Percentiles rank a stretch among this genome's conserved stretches.
Evolutionary conservation across 192 early-diverging fungal species (phyloP).

Genomic region (Linnemannia elongata): DNA sequence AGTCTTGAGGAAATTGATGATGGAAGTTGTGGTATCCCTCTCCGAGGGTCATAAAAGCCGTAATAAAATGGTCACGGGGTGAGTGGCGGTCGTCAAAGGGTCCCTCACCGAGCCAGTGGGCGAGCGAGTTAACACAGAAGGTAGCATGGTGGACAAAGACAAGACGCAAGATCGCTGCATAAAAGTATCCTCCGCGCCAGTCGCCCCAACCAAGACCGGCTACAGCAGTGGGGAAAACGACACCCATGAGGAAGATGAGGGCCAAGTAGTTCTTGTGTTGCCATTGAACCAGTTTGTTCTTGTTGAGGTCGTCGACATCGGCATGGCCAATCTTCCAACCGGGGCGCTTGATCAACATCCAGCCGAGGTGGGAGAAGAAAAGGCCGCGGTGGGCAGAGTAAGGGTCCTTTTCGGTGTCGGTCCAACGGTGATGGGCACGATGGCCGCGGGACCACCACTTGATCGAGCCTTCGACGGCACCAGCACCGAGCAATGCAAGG

Average conservation of each 20-base stretch:
- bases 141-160: slow-evolving; percentile 89
- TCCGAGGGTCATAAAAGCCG: slow-evolving; percentile 83
- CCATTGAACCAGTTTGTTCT: slow-evolving; percentile 77
- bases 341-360: slow-evolving; percentile 89
- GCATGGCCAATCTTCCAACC: slow-evolving; percentile 81
- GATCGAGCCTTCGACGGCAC: slow-evolving; percentile 86
- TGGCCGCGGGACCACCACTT: slow-evolving; percentile 93
- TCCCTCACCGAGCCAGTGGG: slow-evolving; percentile 82
- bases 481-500: slow-evolving; percentile 74
- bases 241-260: slow-evolving; percentile 79
- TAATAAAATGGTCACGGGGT: slow-evolving; percentile 87
- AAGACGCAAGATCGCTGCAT: slow-evolving; percentile 79
- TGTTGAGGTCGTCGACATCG: slow-evolving; percentile 85
- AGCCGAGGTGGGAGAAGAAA: slow-evolving; percentile 87
- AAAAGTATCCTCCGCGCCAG: slow-evolving; percentile 85
- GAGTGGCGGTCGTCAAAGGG: slow-evolving; percentile 89
- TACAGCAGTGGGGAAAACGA: slow-evolving; percentile 85
- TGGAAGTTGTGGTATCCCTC: slow-evolving; percentile 94
- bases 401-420: slow-evolving; percentile 88
- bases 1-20: slow-evolving; percentile 90
- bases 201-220: slow-evolving; percentile 89
- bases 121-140: slow-evolving; percentile 91
- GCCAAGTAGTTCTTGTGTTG: slow-evolving; percentile 84
- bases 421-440: slow-evolving; percentile 91
- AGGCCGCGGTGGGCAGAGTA: slow-evolving; percentile 86